Evolutionary conservation across 1,284 basidiomycete genomes (phyloP).

Genomic region (Trametes pubescens): DNA sequence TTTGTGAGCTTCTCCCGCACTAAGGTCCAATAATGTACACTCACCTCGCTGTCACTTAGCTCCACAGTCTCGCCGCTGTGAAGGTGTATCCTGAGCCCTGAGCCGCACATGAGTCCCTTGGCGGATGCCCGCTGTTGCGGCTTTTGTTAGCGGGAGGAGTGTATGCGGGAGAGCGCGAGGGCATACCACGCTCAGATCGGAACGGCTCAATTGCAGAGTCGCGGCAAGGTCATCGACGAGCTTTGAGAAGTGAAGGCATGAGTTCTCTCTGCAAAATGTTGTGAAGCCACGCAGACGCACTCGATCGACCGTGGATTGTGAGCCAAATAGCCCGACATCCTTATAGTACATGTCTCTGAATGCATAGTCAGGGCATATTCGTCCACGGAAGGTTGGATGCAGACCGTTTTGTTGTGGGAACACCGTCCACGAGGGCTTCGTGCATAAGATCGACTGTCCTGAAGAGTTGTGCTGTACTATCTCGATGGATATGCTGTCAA

Average conservation of each 20-base stretch:
- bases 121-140: slow-evolving; percentile 77
- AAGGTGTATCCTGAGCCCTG: slow-evolving; percentile 65
- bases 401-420: slow-evolving; percentile 76
- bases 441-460: slow-evolving; percentile 69
- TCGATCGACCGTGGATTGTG: slow-evolving; percentile 77
- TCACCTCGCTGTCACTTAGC: slow-evolving; percentile 65
- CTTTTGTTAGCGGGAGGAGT: neutral
- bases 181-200: slow-evolving; percentile 81
- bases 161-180: slow-evolving; percentile 2
- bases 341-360: slow-evolving; percentile 88
- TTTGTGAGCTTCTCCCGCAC: neutral
- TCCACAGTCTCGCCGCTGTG: slow-evolving; percentile 60
- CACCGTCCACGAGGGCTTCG: slow-evolving; percentile 62
- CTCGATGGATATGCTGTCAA: slow-evolving; percentile 3
- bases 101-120: slow-evolving; percentile 85
- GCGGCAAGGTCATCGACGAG: slow-evolving; percentile 90
- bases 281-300: slow-evolving; percentile 46
- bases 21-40: slow-evolving; percentile 15
- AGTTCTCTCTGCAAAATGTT: neutral
- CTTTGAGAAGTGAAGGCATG: slow-evolving; percentile 49
- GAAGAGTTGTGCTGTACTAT: slow-evolving; percentile 65
- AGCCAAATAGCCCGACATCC: slow-evolving; percentile 79
- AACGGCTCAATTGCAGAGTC: slow-evolving; percentile 75
- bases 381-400: neutral
- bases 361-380: neutral